Percentiles rank a stretch among this genome's conserved stretches.
These are phyloP conservation scores for Metschnikowia continentalis DNA, from an alignment of 805 yeast species.

Conservation along the genomic window DNA sequence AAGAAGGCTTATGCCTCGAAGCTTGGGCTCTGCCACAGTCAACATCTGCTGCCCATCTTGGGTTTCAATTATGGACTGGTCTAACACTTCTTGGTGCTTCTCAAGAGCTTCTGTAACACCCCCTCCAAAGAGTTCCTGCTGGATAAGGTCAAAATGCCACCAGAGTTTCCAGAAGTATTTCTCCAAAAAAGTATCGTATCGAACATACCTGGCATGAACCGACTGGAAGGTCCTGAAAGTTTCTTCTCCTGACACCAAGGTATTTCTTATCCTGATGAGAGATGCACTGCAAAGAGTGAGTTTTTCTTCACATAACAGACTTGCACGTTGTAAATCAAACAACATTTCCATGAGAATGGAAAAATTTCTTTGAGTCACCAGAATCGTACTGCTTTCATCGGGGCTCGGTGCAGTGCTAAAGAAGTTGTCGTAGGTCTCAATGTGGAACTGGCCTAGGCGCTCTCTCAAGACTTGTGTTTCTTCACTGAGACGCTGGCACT, in stretches of 20 bases:
- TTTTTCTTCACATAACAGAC: not conserved
- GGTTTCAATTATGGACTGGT: not conserved
- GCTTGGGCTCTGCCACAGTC: not conserved
- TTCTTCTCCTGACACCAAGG: not conserved
- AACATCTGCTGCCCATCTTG: not conserved
- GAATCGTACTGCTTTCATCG: not conserved
- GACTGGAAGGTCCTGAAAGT: not conserved
- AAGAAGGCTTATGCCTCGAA: slow-evolving; percentile 1
- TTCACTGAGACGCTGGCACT: slow-evolving; percentile 1
- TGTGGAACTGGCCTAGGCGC: not conserved
- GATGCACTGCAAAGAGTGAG: not conserved
- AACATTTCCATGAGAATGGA: not conserved
- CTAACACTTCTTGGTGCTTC: not conserved
- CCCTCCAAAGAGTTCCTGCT: not conserved
- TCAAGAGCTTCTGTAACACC: not conserved
- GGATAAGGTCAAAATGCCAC: slow-evolving; percentile 7
- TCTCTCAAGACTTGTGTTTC: slow-evolving; percentile 1
- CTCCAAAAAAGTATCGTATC: slow-evolving; percentile 3
- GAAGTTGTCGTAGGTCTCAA: not conserved
- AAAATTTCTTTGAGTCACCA: not conserved
- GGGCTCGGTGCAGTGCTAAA: not conserved
- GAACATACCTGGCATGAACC: not conserved
- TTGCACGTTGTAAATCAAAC: not conserved
- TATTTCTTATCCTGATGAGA: not conserved
- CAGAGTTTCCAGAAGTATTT: slow-evolving; percentile 7